These are phyloP conservation scores for Microdochium paspali DNA, from an alignment of 2,329 filamentous ascomycete species.

Conservation along the genomic window DNA sequence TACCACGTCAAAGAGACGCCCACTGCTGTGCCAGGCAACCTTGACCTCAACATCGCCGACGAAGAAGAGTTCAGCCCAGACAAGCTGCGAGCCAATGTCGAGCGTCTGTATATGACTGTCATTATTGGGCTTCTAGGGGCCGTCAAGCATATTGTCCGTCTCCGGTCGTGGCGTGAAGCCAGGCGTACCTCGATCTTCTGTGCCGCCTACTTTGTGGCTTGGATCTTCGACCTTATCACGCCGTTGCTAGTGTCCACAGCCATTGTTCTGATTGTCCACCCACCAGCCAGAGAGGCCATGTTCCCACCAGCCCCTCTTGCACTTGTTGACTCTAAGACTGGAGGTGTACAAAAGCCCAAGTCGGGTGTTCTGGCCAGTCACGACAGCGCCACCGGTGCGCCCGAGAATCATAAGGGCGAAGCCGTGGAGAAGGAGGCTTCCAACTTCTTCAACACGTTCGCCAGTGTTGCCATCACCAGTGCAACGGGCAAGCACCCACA, in stretches of 20 bases:
- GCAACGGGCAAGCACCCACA: constrained; percentile 70
- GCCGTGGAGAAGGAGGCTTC: constrained; percentile 75
- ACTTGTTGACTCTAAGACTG: constrained; percentile 59
- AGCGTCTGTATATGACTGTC: constrained; percentile 75
- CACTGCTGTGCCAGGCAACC: constrained; percentile 49
- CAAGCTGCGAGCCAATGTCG: constrained; percentile 68
- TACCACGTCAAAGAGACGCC: constrained; percentile 60
- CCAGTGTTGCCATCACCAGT: constrained; percentile 62
- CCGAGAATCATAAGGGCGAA: constrained; percentile 75
- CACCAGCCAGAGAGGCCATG: constrained; percentile 48
- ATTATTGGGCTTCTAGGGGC: constrained; percentile 55
- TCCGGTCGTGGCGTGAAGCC: constrained; percentile 72
- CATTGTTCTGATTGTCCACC: constrained; percentile 57
- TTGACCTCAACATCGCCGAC: constrained; percentile 74
- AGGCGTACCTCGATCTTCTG: constrained; percentile 59
- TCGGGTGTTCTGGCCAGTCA: constrained; percentile 67
- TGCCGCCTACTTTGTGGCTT: constrained; percentile 49
- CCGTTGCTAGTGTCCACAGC: constrained; percentile 50
- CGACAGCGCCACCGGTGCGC: constrained; percentile 70
- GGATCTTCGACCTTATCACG: constrained; percentile 62
- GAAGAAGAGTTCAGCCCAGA: constrained; percentile 81
- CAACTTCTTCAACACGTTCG: constrained; percentile 69
- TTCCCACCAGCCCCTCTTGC: constrained; percentile 74
- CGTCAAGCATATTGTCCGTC: constrained; percentile 64
- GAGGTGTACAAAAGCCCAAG: constrained; percentile 68